Percentiles rank a stretch among this genome's conserved stretches.
Conservation (phyloP, 2,329 filamentous ascomycete species). For the Penicillium sp. region DNA sequence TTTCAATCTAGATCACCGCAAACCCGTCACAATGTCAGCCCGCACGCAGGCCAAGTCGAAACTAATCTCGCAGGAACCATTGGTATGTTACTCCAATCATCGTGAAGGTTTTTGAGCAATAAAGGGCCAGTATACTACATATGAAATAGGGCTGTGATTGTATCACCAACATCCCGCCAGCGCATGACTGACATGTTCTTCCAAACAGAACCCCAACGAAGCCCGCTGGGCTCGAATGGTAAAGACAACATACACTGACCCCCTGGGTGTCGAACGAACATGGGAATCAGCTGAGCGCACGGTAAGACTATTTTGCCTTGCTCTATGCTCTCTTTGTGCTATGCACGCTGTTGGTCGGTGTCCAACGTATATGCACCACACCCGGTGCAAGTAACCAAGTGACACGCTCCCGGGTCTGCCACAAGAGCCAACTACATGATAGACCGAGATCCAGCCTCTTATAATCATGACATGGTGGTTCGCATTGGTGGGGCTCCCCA, state of each 20-base stretch:
- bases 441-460: background rate
- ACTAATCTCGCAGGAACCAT: conserved; percentile 31
- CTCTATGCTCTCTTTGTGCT: conserved; percentile 2
- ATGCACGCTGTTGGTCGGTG: background rate
- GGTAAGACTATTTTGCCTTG: conserved; percentile 26
- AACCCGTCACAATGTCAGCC: conserved; percentile 20
- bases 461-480: background rate
- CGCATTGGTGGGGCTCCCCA: background rate
- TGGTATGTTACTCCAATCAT: conserved; percentile 27
- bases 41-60: conserved; percentile 28
- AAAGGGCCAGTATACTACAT: background rate
- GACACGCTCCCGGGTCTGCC: background rate
- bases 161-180: background rate
- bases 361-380: background rate
- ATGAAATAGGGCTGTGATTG: background rate
- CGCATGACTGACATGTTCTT: background rate
- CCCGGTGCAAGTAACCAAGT: background rate
- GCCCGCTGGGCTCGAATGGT: conserved; percentile 45
- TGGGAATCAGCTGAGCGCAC: conserved; percentile 48
- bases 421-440: background rate
- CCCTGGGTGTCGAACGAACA: conserved; percentile 41
- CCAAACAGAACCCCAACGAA: conserved; percentile 35
- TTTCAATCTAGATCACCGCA: background rate
- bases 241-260: conserved; percentile 45
- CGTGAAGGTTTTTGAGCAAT: background rate